Evolutionary conservation across 257 asterid species (phyloP).

Genomic region (Nicotiana obtusifolia): DNA sequence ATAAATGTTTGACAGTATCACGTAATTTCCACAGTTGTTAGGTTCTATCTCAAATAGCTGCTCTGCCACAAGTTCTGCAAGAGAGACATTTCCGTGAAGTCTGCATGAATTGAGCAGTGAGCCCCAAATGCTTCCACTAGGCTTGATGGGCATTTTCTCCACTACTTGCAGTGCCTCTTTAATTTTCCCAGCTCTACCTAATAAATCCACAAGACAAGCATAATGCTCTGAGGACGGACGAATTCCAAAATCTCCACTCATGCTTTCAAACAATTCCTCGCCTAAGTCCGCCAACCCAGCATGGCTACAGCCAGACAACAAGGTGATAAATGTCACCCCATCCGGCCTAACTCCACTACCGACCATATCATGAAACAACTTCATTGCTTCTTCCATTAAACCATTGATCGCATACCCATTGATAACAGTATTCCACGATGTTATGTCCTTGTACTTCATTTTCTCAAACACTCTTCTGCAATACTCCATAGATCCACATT

Average conservation of each 20-base stretch:
- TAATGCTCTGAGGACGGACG: slow-evolving; percentile 36
- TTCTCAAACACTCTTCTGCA: slow-evolving; percentile 33
- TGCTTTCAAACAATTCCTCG: slow-evolving; percentile 27
- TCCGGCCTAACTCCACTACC: slow-evolving; percentile 26
- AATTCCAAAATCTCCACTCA: slow-evolving; percentile 30
- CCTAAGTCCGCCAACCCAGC: slow-evolving; percentile 35
- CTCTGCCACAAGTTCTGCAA: slow-evolving; percentile 36
- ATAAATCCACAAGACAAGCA: slow-evolving; percentile 44
- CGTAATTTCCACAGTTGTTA: slow-evolving; percentile 38
- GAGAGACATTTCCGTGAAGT: slow-evolving; percentile 29
- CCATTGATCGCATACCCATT: slow-evolving; percentile 48
- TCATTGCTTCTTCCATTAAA: slow-evolving; percentile 20
- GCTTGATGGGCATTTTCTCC: slow-evolving; percentile 37
- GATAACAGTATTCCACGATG: slow-evolving; percentile 44
- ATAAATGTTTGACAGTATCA: slow-evolving; percentile 38
- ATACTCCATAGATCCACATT: slow-evolving; percentile 36
- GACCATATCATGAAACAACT: slow-evolving; percentile 31
- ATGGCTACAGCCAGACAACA: slow-evolving; percentile 42
- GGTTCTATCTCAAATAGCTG: slow-evolving; percentile 40
- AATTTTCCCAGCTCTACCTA: slow-evolving; percentile 42
- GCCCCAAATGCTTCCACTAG: slow-evolving; percentile 50
- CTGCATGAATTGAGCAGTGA: slow-evolving; percentile 48
- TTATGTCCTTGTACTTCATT: slow-evolving; percentile 29
- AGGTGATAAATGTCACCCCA: slow-evolving; percentile 31
- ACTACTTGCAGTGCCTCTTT: slow-evolving; percentile 37